These are phyloP conservation scores for Wallacemonas rigidus DNA, from an alignment of 208 protist species.

Conservation along the genomic window DNA sequence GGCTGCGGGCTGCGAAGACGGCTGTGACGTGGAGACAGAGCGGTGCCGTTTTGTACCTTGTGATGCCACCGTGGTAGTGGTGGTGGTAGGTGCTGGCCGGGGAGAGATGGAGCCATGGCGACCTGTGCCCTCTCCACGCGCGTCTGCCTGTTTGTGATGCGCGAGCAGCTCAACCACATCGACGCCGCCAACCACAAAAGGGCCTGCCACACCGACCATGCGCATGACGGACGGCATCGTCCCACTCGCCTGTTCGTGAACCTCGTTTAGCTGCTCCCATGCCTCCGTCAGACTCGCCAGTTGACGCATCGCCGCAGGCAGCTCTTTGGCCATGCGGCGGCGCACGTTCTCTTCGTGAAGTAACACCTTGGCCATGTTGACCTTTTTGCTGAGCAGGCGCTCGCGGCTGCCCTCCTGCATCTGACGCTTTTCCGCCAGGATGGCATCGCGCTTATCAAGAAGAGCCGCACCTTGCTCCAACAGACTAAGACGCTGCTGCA, in stretches of 20 bases:
- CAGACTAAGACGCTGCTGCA: constrained; percentile 42
- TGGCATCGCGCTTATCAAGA: constrained; percentile 34
- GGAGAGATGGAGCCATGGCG: neutral
- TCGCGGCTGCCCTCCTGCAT: constrained; percentile 59
- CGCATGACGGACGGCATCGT: neutral
- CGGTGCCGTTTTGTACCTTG: neutral
- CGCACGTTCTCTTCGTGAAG: constrained; percentile 75
- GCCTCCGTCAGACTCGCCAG: constrained; percentile 37
- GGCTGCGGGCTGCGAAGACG: neutral
- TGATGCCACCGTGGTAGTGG: neutral
- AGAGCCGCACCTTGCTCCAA: constrained; percentile 46
- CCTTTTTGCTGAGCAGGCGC: constrained; percentile 72
- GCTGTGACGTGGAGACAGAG: neutral
- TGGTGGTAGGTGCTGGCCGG: neutral
- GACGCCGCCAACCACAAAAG: constrained; percentile 27
- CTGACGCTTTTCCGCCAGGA: constrained; percentile 49
- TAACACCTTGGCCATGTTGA: constrained; percentile 88
- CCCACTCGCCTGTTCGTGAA: neutral
- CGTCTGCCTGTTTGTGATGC: constrained; percentile 10
- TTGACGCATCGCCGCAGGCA: constrained; percentile 56
- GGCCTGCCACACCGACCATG: neutral
- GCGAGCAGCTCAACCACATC: constrained; percentile 26
- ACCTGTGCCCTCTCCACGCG: neutral
- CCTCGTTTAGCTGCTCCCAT: constrained; percentile 48
- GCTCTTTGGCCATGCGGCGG: constrained; percentile 56